Evolutionary conservation across 495 filamentous ascomycete genomes (phyloP).

Genomic region (Jackrogersella minutella): DNA sequence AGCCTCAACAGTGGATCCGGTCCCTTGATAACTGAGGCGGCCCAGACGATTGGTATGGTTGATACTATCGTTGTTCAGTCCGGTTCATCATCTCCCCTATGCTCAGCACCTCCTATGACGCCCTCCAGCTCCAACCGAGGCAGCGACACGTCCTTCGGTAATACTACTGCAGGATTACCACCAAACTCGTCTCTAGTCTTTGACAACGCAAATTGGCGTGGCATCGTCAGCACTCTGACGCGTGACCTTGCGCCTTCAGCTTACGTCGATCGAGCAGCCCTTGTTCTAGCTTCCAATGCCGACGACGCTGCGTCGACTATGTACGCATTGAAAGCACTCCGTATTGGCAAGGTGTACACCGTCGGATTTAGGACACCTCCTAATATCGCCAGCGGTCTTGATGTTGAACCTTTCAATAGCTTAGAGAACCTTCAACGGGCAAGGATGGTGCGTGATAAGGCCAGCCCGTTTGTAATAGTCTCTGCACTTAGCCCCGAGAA

Average conservation of each 20-base stretch:
- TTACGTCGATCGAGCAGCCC: constrained; percentile 75
- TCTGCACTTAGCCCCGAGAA: constrained; percentile 81
- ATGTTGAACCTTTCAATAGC: constrained; percentile 76
- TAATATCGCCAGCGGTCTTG: constrained; percentile 65
- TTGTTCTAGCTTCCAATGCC: constrained; percentile 71
- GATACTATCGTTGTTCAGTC: constrained; percentile 77
- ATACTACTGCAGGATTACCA: constrained; percentile 42
- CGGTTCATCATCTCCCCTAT: constrained; percentile 42
- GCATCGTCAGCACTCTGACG: constrained; percentile 79
- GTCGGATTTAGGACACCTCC: constrained; percentile 79
- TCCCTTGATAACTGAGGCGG: constrained; percentile 73
- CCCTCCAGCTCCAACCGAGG: constrained; percentile 50
- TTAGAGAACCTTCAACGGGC: constrained; percentile 80
- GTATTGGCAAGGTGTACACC: constrained; percentile 79
- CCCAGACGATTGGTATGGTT: constrained; percentile 75
- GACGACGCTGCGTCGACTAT: constrained; percentile 78
- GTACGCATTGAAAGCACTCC: constrained; percentile 78
- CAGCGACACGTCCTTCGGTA: constrained; percentile 15
- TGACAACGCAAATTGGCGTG: constrained; percentile 85
- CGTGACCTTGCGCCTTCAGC: constrained; percentile 83
- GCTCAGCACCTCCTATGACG: constrained; percentile 49
- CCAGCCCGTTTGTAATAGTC: constrained; percentile 80
- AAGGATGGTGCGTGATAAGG: constrained; percentile 51
- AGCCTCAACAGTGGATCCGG: constrained; percentile 62
- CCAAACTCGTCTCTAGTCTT: constrained; percentile 65